These are phyloP conservation scores for Candida silvatica DNA, from an alignment of 805 yeast species.

Conservation along the genomic window DNA sequence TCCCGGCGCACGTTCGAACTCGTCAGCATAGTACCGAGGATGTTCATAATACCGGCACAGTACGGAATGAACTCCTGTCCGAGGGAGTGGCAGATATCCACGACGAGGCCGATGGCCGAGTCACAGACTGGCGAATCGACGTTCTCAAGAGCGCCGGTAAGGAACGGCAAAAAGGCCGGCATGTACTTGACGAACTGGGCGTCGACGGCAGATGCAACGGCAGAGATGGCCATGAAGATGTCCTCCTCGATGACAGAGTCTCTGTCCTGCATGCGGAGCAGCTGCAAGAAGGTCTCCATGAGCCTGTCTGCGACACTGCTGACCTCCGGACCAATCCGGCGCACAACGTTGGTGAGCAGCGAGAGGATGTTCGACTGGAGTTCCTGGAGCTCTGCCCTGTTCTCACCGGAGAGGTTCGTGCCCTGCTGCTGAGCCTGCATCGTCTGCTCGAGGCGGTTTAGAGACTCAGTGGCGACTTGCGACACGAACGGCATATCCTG, in stretches of 20 bases:
- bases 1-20: constrained; percentile 65
- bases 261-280: constrained; percentile 51
- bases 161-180: constrained; percentile 75
- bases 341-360: constrained; percentile 70
- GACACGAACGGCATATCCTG: constrained; percentile 64
- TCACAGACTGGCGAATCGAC: constrained; percentile 76
- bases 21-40: constrained; percentile 66
- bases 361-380: constrained; percentile 76
- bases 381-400: constrained; percentile 73
- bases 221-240: constrained; percentile 83
- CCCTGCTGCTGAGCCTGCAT: constrained; percentile 6
- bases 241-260: constrained; percentile 83
- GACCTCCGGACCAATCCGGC: constrained; percentile 69
- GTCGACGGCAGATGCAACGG: constrained; percentile 78
- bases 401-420: constrained; percentile 35
- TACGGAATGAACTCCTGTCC: constrained; percentile 68
- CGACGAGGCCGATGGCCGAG: constrained; percentile 91
- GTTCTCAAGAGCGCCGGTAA: constrained; percentile 71
- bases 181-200: constrained; percentile 65
- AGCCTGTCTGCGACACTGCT: constrained; percentile 66
- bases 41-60: constrained; percentile 73
- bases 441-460: constrained; percentile 66
- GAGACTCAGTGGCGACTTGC: constrained; percentile 64
- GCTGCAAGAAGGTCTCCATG: constrained; percentile 73
- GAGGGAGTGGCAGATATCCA: constrained; percentile 86